These are phyloP conservation scores for Tolypocladium tropicale DNA, from an alignment of 2,329 filamentous ascomycete species.

Conservation along the genomic window DNA sequence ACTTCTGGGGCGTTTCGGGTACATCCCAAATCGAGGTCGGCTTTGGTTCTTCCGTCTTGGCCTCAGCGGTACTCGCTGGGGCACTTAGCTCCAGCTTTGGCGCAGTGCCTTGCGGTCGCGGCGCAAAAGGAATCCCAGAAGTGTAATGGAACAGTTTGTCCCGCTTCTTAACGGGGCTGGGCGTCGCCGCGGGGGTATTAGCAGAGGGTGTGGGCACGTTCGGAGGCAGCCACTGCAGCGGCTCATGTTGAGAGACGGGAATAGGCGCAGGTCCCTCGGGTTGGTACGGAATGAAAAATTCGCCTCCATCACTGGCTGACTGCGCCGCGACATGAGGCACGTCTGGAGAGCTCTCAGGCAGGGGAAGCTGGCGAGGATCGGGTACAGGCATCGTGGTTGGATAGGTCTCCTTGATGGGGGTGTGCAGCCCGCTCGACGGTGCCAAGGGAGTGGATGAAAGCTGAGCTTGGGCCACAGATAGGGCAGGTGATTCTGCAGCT, in stretches of 20 bases:
- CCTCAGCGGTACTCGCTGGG: not conserved
- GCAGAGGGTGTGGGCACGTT: conserved; percentile 28
- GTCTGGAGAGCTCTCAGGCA: conserved; percentile 19
- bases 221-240: conserved; percentile 42
- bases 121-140: conserved; percentile 38
- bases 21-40: conserved; percentile 7
- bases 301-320: conserved; percentile 13
- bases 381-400: conserved; percentile 11
- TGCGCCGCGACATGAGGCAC: conserved; percentile 17
- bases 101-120: conserved; percentile 10
- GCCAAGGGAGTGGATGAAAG: conserved; percentile 13
- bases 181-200: conserved; percentile 20
- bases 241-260: conserved; percentile 24
- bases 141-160: conserved; percentile 26
- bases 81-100: not conserved
- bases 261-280: conserved; percentile 39
- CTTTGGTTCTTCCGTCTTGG: not conserved
- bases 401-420: conserved; percentile 12
- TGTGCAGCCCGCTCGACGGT: conserved; percentile 12
- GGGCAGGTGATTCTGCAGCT: not conserved
- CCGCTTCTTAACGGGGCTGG: conserved; percentile 24
- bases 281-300: conserved; percentile 44
- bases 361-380: conserved; percentile 11
- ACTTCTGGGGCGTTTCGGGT: conserved; percentile 21
- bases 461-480: not conserved